A percentile compares a stretch with the other conserved stretches of the same genome.
Evolutionary conservation across 78 protist species (phyloP).

Genomic region (Creolimax fragrantissima): DNA sequence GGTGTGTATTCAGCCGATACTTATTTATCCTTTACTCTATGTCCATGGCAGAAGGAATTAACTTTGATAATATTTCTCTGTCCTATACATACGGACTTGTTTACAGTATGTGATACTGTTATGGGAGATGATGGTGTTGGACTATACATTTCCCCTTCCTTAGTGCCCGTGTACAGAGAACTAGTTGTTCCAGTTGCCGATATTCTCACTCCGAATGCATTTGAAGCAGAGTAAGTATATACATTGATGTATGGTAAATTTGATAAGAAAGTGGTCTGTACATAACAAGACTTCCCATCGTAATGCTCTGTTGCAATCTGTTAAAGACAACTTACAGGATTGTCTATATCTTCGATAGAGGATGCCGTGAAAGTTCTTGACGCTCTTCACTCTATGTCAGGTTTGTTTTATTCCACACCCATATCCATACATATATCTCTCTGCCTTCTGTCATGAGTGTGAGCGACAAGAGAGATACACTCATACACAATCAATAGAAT

Average conservation of each 20-base stretch:
- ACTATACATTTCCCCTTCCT: slow-evolving; percentile 53
- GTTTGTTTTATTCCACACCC: not conserved
- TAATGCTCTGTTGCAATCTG: not conserved
- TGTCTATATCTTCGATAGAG: slow-evolving; percentile 9
- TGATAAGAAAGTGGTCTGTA: not conserved
- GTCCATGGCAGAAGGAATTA: too few relatives aligned
- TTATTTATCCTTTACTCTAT: too few relatives aligned
- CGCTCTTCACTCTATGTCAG: slow-evolving; percentile 26
- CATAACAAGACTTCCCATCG: too few relatives aligned
- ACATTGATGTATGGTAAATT: not conserved
- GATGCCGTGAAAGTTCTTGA: slow-evolving; percentile 43
- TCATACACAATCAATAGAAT: too few relatives aligned
- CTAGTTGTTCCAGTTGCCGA: slow-evolving; percentile 39
- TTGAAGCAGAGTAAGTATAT: slow-evolving; percentile 52
- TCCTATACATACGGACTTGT: not conserved
- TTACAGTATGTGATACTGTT: slow-evolving; percentile 51
- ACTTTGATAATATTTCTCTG: too few relatives aligned
- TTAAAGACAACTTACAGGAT: slow-evolving; percentile 20
- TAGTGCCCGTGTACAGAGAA: slow-evolving; percentile 1
- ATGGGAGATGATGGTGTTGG: slow-evolving; percentile 63
- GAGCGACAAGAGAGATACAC: too few relatives aligned
- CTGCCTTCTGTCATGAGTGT: too few relatives aligned
- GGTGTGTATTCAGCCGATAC: not conserved
- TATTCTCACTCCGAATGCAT: slow-evolving; percentile 65
- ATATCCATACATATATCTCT: too few relatives aligned